phyloP scores from a whole-genome alignment of 2,329 filamentous ascomycete species.

The Pseudocercospora macadamiae region DNA sequence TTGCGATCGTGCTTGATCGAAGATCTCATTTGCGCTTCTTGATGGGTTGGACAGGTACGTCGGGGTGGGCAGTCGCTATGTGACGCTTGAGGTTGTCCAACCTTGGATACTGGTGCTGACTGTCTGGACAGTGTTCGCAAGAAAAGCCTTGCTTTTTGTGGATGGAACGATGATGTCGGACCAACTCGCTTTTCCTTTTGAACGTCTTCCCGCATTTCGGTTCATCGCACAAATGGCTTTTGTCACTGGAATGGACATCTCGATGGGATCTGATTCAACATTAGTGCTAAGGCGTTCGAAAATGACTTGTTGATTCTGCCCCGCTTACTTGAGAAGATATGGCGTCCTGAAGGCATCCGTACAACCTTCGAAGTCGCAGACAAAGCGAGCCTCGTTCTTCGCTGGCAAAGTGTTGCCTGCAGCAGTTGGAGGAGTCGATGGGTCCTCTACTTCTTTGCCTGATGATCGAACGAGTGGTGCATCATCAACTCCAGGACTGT shows the following conservation, averaged over 20 bases:
- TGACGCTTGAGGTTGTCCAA: background rate
- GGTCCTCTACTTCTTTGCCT: background rate
- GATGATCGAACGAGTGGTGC: background rate
- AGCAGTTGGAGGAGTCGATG: background rate
- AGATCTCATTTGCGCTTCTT: background rate
- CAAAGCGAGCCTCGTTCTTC: background rate
- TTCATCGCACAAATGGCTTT: background rate
- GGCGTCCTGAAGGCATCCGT: background rate
- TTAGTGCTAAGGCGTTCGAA: background rate
- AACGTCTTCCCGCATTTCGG: background rate
- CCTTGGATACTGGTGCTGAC: background rate
- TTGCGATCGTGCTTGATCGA: background rate
- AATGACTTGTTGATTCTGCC: background rate
- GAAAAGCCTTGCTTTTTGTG: background rate
- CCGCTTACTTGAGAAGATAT: background rate
- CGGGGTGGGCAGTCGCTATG: background rate
- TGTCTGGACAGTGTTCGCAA: background rate
- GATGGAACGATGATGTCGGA: background rate
- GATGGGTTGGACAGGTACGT: background rate
- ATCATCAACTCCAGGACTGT: background rate
- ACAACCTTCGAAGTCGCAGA: background rate
- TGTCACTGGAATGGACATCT: background rate
- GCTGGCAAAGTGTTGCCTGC: background rate
- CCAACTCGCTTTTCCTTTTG: background rate
- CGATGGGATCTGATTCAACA: background rate